Evolutionary conservation across 2,329 filamentous ascomycete species (phyloP).

Genomic region (Fusarium tjaetaba): DNA sequence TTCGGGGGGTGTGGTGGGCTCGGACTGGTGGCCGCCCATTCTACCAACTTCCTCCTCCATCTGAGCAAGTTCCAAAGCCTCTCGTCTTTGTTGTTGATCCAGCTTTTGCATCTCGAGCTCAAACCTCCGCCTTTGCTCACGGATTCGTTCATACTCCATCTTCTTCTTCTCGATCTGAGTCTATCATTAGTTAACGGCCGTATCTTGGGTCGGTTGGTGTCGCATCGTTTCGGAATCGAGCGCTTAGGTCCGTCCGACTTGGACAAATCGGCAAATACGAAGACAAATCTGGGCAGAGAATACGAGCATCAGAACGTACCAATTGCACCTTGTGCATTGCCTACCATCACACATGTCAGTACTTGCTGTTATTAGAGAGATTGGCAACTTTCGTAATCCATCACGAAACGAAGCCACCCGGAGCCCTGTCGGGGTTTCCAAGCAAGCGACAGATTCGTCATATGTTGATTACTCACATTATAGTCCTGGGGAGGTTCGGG

Average conservation of each 20-base stretch:
- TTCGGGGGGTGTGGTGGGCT: constrained; percentile 96
- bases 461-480: constrained; percentile 48
- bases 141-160: constrained; percentile 88
- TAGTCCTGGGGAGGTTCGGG: constrained; percentile 62
- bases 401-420: constrained; percentile 24
- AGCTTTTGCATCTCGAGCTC: constrained; percentile 92
- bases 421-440: neutral
- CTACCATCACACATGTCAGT: constrained; percentile 52
- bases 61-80: constrained; percentile 84
- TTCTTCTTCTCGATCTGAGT: constrained; percentile 91
- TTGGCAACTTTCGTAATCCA: neutral
- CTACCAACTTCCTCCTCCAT: constrained; percentile 81
- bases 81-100: constrained; percentile 83
- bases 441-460: neutral
- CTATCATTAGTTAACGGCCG: constrained; percentile 49
- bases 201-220: neutral
- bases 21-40: constrained; percentile 81
- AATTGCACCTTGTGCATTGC: constrained; percentile 79
- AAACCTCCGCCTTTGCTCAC: constrained; percentile 88
- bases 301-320: constrained; percentile 62
- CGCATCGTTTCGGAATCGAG: constrained; percentile 2
- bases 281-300: neutral
- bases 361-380: neutral
- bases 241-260: neutral
- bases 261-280: neutral